phyloP scores from a whole-genome alignment of 495 filamentous ascomycete species.

The Xylaria grammica region DNA sequence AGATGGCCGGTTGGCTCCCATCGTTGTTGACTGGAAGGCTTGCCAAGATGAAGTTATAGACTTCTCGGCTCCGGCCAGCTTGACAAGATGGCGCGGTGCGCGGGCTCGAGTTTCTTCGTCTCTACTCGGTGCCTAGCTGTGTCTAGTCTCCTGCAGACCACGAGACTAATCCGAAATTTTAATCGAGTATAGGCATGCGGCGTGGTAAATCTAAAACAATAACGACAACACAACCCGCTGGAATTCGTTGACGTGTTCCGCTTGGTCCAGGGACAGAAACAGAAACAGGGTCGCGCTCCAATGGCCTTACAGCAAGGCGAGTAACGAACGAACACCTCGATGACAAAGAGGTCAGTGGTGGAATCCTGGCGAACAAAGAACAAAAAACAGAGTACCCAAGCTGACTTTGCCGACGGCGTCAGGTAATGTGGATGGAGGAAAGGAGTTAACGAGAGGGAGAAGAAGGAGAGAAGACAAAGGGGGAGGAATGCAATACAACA shows the following conservation, averaged over 20 bases:
- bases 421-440: constrained; percentile 18
- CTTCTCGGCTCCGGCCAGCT: constrained; percentile 24
- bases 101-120: constrained; percentile 5
- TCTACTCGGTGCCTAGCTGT: neutral
- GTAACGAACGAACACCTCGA: constrained; percentile 26
- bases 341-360: constrained; percentile 12
- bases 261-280: neutral
- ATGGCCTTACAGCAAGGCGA: constrained; percentile 4
- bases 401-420: constrained; percentile 19
- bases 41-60: constrained; percentile 26
- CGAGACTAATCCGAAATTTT: neutral
- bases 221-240: constrained; percentile 4
- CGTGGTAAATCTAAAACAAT: neutral
- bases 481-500: constrained; percentile 18
- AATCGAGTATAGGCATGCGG: constrained; percentile 3
- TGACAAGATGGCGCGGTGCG: constrained; percentile 6
- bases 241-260: constrained; percentile 14
- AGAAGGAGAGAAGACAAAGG: constrained; percentile 15
- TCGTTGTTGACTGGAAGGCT: constrained; percentile 30
- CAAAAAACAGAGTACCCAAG: constrained; percentile 13
- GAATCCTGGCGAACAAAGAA: constrained; percentile 19
- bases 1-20: constrained; percentile 44
- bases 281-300: neutral
- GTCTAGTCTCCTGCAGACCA: neutral
- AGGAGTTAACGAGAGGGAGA: constrained; percentile 17